Evolutionary conservation across 768 basidiomycete genomes (phyloP), one percentile per base, ranked within the genome.

Genomic region (Amanita brunnescens): DNA sequence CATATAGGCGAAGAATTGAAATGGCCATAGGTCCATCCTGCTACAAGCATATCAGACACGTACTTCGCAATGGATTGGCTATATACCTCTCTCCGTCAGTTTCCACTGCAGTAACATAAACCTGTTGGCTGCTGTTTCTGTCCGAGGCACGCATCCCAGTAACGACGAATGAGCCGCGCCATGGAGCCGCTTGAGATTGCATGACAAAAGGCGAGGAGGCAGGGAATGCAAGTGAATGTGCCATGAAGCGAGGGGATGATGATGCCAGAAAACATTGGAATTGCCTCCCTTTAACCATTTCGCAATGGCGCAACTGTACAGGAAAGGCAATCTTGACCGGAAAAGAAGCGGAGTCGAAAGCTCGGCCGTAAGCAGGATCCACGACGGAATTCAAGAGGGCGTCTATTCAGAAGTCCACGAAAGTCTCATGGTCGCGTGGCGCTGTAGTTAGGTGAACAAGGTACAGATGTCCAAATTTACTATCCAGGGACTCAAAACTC

Each of bases 1-100:
- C 29, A 69, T 73, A 51, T 60, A 76, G 55, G 62, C 70, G 63
- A 69, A 76, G 66, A 68, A 73, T 47, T 70, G 71, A 23, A 59
- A 55, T 7, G 81, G 81, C 83, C 83, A 85, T 32, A 73, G 66
- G 54, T 79, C 75, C 55, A 74, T 70, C 64, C 79, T 68, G 70
- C 71, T 72, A 61, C 56, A 59, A 60, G 45, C 23, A 14, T 13
- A 63, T 67, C 54, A 72, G 60, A 49, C 57, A 54, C 48, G 55
- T 50, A 51, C 44, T 38, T 47, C 35, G 21, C 42, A 38, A 35
- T 41, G 56, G 39, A 33, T 49, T 49, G 51, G 40, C 35, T 42
- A 73, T 80, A 62, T 71, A 85, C 83, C 74, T 80, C 58, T 84
- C 79, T n/a, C 82, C 81, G 61, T 83, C 82, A 30, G 79, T 83